Evolutionary conservation across 2,329 filamentous ascomycete species (phyloP).

Genomic region (Alternaria longipes): DNA sequence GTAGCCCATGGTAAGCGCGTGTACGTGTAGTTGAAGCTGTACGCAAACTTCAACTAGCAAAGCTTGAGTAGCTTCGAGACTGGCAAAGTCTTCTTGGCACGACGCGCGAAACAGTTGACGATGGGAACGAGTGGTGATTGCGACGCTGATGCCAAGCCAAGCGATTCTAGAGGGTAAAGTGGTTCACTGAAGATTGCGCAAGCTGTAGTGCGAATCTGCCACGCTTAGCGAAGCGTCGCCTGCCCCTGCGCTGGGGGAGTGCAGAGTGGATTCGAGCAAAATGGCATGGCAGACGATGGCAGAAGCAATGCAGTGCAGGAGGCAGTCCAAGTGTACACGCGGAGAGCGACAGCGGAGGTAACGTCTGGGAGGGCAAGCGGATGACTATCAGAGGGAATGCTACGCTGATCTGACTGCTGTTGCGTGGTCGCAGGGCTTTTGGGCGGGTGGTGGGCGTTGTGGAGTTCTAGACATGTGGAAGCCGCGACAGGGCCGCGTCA

Average conservation of each 20-base stretch:
- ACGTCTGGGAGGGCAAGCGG: not conserved
- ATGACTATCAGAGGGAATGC: not conserved
- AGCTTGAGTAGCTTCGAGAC: constrained; percentile 15
- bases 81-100: constrained; percentile 9
- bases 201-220: constrained; percentile 23
- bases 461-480: constrained; percentile 23
- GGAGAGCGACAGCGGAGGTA: not conserved
- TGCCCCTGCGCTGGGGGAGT: constrained; percentile 13
- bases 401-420: constrained; percentile 8
- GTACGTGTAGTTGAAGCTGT: not conserved
- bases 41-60: constrained; percentile 1
- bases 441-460: constrained; percentile 17
- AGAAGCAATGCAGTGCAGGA: not conserved
- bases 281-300: not conserved
- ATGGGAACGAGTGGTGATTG: constrained; percentile 8
- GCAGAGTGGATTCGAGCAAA: no score
- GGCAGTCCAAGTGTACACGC: not conserved
- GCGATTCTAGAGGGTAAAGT: constrained; percentile 15
- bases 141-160: constrained; percentile 16
- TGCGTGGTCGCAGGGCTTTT: constrained; percentile 10
- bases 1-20: not conserved
- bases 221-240: constrained; percentile 16
- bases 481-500: constrained; percentile 28
- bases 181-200: constrained; percentile 24
- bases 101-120: constrained; percentile 9